phyloP scores from a whole-genome alignment of 306 rosid genomes.

The Crataegus laevigata region DNA sequence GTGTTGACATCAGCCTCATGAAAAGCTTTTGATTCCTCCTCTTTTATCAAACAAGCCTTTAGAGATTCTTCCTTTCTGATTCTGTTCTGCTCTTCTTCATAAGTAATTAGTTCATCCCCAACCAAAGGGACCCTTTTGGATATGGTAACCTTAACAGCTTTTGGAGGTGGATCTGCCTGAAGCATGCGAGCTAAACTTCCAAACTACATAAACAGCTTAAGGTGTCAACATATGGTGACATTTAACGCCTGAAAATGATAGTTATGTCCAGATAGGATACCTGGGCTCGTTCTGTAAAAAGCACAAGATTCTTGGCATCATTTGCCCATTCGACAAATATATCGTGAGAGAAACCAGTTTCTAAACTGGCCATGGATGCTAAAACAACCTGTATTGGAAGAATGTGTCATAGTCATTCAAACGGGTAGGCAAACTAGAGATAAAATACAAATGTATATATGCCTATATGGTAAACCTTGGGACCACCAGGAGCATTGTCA shows the following conservation, averaged over 20 bases:
- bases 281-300: slow-evolving; percentile 95
- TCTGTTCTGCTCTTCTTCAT: slow-evolving; percentile 90
- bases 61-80: slow-evolving; percentile 83
- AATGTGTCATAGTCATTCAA: slow-evolving; percentile 5
- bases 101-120: slow-evolving; percentile 88
- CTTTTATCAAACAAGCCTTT: slow-evolving; percentile 76
- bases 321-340: slow-evolving; percentile 89
- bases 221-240: background rate
- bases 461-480: slow-evolving; percentile 50
- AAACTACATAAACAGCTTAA: slow-evolving; percentile 44
- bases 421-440: background rate
- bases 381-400: slow-evolving; percentile 63
- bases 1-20: slow-evolving; percentile 43
- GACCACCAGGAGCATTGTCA: slow-evolving; percentile 88
- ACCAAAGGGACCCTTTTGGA: slow-evolving; percentile 93
- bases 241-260: slow-evolving; percentile 3
- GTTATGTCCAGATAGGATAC: slow-evolving; percentile 29
- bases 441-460: slow-evolving; percentile 12
- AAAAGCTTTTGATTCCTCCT: slow-evolving; percentile 71
- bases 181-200: slow-evolving; percentile 95
- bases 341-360: slow-evolving; percentile 97
- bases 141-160: slow-evolving; percentile 89
- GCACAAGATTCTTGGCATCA: slow-evolving; percentile 70
- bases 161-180: slow-evolving; percentile 97
- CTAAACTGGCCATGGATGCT: slow-evolving; percentile 98